Base-by-base conservation (phyloP, 2,329 filamentous ascomycete species). In the Colletotrichum abscissum region DNA sequence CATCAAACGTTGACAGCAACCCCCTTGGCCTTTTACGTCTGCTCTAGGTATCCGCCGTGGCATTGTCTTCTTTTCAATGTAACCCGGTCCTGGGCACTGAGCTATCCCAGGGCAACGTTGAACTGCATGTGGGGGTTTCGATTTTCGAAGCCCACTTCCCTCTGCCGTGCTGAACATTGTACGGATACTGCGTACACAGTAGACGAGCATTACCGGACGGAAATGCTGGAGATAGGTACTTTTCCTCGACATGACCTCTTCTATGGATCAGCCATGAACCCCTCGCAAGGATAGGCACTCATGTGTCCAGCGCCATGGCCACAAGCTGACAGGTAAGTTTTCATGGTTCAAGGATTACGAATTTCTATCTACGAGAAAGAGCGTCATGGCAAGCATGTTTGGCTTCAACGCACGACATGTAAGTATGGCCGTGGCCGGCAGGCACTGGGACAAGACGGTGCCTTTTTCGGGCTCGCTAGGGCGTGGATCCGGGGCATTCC, bases 1-100 rank as follows among this genome's bases (percentile, higher is more conserved):
- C 66, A 69, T 73, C 70, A 65, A 73, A 73, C 67, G 57, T 52
- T 65, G 59, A 69, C 70, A 73, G 67, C 70, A 38, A 59, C 46
- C 55, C n/a, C 69, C 65, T 69, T 64, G 69, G 59, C 52, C 56
- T 33, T 16, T 26, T 71, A 58, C 70, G 54, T 38, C 56, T 33
- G 28, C 24, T 71, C 63, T 72, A 65, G 26, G 55, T 71, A 49
- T 57, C 49, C 65, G 64, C 65, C 24, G 52, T 55, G 65, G 55
- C 46, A 33, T 35, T 33, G 49, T 46, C 28, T 26, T 56, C 9
- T 46, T 19, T 11, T 38, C 26, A n/a, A 70, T 57, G 35, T 33
- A 28, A 70, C 67, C 60, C 46, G 56, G 55, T 24, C 55, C 55
- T 22, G 35, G 49, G 26, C 35, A 22, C n/a, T 54, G 4, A 65